Evolutionary conservation across 441 rosid genomes (phyloP).

Genomic region (Jatropha multifida): DNA sequence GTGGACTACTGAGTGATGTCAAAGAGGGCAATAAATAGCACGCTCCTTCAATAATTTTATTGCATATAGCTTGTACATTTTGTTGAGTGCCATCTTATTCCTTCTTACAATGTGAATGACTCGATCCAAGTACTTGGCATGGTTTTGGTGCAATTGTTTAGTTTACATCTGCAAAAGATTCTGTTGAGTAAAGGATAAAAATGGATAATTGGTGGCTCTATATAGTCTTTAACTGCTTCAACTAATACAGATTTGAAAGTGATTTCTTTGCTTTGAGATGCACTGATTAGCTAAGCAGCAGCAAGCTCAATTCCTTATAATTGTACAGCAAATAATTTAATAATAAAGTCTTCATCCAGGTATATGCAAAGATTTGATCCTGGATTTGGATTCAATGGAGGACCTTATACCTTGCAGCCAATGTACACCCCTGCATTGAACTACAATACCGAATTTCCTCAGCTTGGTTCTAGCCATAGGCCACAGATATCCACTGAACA

Average conservation of each 20-base stretch:
- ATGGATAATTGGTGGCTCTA: neutral
- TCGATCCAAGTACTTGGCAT: neutral
- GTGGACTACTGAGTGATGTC: no score
- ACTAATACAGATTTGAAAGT: neutral
- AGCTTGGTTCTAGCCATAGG: slow-evolving; percentile 59
- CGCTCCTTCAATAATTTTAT: neutral
- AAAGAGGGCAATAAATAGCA: neutral
- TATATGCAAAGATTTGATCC: slow-evolving; percentile 84
- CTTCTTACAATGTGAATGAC: no score
- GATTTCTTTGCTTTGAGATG: slow-evolving; percentile 3
- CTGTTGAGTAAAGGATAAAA: neutral
- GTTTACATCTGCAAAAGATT: no score
- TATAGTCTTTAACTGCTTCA: neutral
- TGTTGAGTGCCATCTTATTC: neutral
- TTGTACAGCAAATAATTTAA: neutral
- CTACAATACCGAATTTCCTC: slow-evolving; percentile 84
- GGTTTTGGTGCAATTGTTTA: neutral
- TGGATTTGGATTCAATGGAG: slow-evolving; percentile 67
- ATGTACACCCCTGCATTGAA: slow-evolving; percentile 70
- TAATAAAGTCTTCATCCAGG: slow-evolving; percentile 35
- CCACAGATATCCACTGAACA: slow-evolving; percentile 66
- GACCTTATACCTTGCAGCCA: slow-evolving; percentile 67
- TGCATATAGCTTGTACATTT: neutral
- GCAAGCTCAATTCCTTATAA: slow-evolving; percentile 6
- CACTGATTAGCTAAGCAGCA: neutral